Percentiles rank a stretch among this genome's conserved stretches.
phyloP scores from a whole-genome alignment of 2,329 filamentous ascomycete species.

The Byssochlamys sp. region DNA sequence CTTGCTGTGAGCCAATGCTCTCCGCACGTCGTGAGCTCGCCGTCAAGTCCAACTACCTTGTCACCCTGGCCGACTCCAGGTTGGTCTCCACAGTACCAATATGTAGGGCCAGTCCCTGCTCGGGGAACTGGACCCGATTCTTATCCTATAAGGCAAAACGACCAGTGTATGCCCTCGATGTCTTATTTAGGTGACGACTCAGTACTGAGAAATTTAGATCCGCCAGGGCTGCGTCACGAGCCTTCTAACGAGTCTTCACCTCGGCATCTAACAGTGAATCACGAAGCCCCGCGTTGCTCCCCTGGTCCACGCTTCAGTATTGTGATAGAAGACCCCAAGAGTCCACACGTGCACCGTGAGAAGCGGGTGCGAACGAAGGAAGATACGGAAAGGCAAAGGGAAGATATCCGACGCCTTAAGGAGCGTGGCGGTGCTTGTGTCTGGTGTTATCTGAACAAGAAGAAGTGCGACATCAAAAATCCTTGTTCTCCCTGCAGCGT shows the following conservation, averaged over 20 bases:
- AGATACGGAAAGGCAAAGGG: slow-evolving; percentile 10
- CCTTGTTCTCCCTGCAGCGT: slow-evolving; percentile 14
- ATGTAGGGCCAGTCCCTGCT: background rate
- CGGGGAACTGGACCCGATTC: background rate
- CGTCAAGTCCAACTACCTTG: background rate
- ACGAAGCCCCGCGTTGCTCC: background rate
- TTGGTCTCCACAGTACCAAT: background rate
- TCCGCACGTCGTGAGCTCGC: background rate
- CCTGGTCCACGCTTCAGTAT: background rate
- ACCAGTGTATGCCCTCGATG: background rate
- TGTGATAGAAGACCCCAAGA: background rate
- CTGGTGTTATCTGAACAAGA: slow-evolving; percentile 20
- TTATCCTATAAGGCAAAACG: background rate
- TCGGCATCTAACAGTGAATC: background rate
- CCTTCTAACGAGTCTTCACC: background rate
- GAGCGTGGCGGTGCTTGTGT: slow-evolving; percentile 19
- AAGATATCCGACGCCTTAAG: slow-evolving; percentile 11
- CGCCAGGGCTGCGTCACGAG: background rate
- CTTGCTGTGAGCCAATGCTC: background rate
- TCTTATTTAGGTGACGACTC: background rate
- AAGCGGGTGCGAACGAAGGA: slow-evolving; percentile 2
- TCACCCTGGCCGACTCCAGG: background rate
- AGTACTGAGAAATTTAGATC: background rate
- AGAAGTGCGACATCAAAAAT: slow-evolving; percentile 12
- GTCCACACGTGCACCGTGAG: background rate